These are phyloP conservation scores for Helicostylum pulchrum DNA, from an alignment of 192 early-diverging fungal genomes.

Conservation along the genomic window DNA sequence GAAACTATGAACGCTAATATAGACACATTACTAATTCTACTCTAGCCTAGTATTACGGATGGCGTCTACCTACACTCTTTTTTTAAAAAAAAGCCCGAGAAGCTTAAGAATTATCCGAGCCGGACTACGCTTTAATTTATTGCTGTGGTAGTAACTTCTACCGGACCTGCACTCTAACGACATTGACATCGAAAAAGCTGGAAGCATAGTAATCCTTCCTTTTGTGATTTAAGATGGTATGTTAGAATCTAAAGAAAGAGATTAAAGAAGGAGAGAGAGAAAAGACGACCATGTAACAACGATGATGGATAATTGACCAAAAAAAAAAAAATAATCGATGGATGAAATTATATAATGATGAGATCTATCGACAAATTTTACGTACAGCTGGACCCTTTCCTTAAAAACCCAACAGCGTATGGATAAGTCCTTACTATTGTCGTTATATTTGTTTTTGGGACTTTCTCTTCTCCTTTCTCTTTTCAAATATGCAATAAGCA, in stretches of 20 bases:
- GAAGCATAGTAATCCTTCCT: constrained; percentile 1
- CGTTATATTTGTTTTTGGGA: neutral
- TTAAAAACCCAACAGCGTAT: neutral
- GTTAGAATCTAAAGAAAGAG: neutral
- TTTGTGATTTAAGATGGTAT: constrained; percentile 5
- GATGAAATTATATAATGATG: neutral
- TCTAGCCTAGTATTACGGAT: too few relatives aligned
- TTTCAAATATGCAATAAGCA: neutral
- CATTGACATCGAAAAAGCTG: too few relatives aligned
- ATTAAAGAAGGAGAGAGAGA: neutral
- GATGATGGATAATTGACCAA: neutral
- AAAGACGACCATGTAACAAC: neutral
- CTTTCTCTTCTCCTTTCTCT: neutral
- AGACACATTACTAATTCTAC: too few relatives aligned
- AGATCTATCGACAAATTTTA: too few relatives aligned
- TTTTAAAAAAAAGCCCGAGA: too few relatives aligned
- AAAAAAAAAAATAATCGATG: neutral
- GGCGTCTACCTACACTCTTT: too few relatives aligned
- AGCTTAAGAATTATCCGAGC: too few relatives aligned
- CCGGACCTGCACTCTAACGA: too few relatives aligned
- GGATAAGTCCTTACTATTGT: neutral
- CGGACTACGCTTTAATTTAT: too few relatives aligned
- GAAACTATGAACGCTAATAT: too few relatives aligned
- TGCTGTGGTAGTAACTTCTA: too few relatives aligned
- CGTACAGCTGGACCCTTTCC: too few relatives aligned